Percentiles rank a stretch among this genome's conserved stretches.
Conservation (phyloP, 257 asterid genomes). For the Forsythia viridissima region DNA sequence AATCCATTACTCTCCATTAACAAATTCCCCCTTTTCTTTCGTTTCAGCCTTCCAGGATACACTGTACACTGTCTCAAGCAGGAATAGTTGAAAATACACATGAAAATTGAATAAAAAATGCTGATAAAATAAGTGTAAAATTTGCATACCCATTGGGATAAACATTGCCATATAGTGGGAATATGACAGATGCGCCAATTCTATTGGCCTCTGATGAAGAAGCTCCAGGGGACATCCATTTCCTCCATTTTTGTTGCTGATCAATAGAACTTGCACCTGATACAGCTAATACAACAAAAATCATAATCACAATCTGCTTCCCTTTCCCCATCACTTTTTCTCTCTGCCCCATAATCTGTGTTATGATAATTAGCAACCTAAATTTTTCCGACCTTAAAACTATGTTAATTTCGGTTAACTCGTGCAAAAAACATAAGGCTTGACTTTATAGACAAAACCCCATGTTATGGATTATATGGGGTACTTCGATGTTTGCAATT, state of each 20-base stretch:
- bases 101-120: background rate
- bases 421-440: background rate
- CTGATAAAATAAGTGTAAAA: background rate
- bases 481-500: slow-evolving; percentile 1
- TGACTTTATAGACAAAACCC: slow-evolving; percentile 4
- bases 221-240: slow-evolving; percentile 41
- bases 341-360: background rate
- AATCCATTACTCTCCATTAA: background rate
- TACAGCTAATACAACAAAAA: slow-evolving; percentile 22
- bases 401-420: background rate
- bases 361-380: background rate
- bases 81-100: background rate
- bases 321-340: background rate
- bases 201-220: slow-evolving; percentile 33
- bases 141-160: slow-evolving; percentile 81
- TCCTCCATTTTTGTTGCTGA: slow-evolving; percentile 63
- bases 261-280: slow-evolving; percentile 43
- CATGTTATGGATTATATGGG: slow-evolving; percentile 22
- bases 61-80: background rate
- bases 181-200: slow-evolving; percentile 53
- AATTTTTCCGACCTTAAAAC: background rate
- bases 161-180: slow-evolving; percentile 84
- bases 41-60: too few species aligned
- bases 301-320: background rate
- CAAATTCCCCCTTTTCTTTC: too few species aligned